Evolutionary conservation across 2,329 filamentous ascomycete genomes (phyloP), one percentile per base, ranked within the genome.

Genomic region (Mariannaea sp.): DNA sequence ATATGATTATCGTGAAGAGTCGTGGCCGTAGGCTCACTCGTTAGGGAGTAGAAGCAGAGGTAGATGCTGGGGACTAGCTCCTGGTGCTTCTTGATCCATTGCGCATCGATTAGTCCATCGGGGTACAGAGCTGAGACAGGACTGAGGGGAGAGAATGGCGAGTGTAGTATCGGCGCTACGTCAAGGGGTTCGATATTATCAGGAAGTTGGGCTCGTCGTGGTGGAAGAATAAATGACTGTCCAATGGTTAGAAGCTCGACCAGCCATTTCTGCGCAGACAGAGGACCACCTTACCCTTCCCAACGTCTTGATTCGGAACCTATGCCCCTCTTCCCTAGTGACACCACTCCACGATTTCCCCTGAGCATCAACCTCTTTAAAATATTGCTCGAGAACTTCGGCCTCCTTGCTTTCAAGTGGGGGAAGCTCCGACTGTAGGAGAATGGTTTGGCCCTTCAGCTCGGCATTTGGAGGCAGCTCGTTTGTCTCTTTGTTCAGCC

Each of bases 21-120:
- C 48, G 87, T 86, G 53, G 87, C 82, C n/a, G 83, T 87, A 1
- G 84, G 77, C 65, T 95, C 88, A 17, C 86, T 82, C 4, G 83
- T 84, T 52, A 97, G 83, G 29, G 82, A 80, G 68, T 95, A 96
- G 73, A 95, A 94, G 60, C 87, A 88, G 26, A 96, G 72, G 61
- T 90, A 87, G 20, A 90, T 81, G 56, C 90, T 89, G 2, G 93
- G 93, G 17, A 97, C 80, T 14, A 91, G 78, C 45, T 88, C 79
- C 68, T 96, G 92, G 70, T 97, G 93, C 70, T 97, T 99, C 55
- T 84, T 83, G 49, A 96, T 79, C 93, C 93, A 99, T 56, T 83
- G 74, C 16, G 87, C 81, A 55, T 92, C 85, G 69, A 97, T 85
- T 53, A 97, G 77, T 4, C 93, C 94, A 73, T 97, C 94, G 7